These are phyloP conservation scores for Volvox reticuliferus DNA, from an alignment of 139 green algal genomes.

Conservation along the genomic window DNA sequence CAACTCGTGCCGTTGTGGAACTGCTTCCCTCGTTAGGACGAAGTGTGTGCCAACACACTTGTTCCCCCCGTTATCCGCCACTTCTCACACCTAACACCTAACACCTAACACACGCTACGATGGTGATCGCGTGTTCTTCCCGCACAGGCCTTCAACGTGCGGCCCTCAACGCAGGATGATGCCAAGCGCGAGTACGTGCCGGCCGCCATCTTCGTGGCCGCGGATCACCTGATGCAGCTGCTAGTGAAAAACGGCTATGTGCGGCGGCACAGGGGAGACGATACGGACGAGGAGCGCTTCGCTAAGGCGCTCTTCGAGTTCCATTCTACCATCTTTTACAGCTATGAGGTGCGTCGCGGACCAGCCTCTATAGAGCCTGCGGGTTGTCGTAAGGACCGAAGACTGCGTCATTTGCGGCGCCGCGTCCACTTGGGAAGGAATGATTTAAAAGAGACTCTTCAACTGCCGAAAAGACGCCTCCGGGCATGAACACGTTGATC, in stretches of 20 bases:
- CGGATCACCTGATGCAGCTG: slow-evolving; percentile 74
- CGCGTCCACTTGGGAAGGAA: too few species aligned
- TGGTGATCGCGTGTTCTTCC: background rate
- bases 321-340: slow-evolving; percentile 55
- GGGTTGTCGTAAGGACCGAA: too few species aligned
- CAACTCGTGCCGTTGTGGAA: background rate
- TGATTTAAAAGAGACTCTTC: too few species aligned
- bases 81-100: too few species aligned
- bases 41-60: too few species aligned
- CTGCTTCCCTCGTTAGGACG: too few species aligned
- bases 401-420: too few species aligned
- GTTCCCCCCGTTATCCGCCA: too few species aligned
- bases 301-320: slow-evolving; percentile 52
- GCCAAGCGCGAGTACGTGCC: slow-evolving; percentile 47
- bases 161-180: background rate
- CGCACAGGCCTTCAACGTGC: slow-evolving; percentile 43
- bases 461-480: too few species aligned
- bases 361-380: too few species aligned
- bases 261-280: slow-evolving; percentile 35
- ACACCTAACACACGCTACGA: background rate
- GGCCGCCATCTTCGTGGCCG: slow-evolving; percentile 72
- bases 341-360: slow-evolving; percentile 40
- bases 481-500: too few species aligned
- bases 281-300: slow-evolving; percentile 45
- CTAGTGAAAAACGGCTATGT: slow-evolving; percentile 76